A percentile compares a stretch with the other conserved stretches of the same genome.
Conservation (phyloP, 2,329 filamentous ascomycete genomes). For the Beauveria medogensis region DNA sequence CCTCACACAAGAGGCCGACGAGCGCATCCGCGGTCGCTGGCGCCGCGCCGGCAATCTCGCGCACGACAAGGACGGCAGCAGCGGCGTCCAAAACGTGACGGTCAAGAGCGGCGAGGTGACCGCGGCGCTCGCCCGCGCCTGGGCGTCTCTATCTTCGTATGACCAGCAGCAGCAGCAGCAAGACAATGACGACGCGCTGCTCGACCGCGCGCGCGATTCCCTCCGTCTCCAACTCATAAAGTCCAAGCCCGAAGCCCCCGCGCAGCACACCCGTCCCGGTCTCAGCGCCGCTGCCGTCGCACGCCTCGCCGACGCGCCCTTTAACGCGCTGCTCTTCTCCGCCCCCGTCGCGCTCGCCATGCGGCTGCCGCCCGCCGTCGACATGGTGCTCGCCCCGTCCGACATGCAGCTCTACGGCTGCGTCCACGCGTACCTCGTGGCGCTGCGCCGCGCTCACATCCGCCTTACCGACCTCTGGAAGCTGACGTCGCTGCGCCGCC, state of each 20-base stretch:
- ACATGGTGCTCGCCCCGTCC: conserved; percentile 71
- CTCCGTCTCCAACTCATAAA: conserved; percentile 59
- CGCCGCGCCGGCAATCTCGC: conserved; percentile 52
- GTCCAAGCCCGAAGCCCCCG: conserved; percentile 31
- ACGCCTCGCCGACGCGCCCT: conserved; percentile 46
- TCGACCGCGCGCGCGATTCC: conserved; percentile 75
- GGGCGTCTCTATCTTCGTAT: conserved; percentile 70
- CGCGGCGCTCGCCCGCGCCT: conserved; percentile 67
- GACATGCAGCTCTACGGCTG: conserved; percentile 74
- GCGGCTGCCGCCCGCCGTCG: conserved; percentile 68
- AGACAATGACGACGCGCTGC: conserved; percentile 70
- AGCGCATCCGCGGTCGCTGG: conserved; percentile 67
- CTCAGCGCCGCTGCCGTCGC: conserved; percentile 24
- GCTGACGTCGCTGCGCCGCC: conserved; percentile 66
- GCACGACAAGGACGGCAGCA: conserved; percentile 47
- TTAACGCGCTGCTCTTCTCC: conserved; percentile 76
- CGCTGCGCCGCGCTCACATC: conserved; percentile 77
- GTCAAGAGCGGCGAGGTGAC: conserved; percentile 84
- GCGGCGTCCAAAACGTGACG: conserved; percentile 36
- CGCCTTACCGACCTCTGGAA: conserved; percentile 83
- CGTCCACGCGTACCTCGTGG: conserved; percentile 82
- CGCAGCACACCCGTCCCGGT: conserved; percentile 28
- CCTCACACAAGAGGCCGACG: conserved; percentile 77
- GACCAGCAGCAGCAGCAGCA: conserved; percentile 50
- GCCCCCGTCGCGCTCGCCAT: conserved; percentile 61